Evolutionary conservation across 106 monocot genomes (phyloP).

Genomic region (Ottelia alismoides): DNA sequence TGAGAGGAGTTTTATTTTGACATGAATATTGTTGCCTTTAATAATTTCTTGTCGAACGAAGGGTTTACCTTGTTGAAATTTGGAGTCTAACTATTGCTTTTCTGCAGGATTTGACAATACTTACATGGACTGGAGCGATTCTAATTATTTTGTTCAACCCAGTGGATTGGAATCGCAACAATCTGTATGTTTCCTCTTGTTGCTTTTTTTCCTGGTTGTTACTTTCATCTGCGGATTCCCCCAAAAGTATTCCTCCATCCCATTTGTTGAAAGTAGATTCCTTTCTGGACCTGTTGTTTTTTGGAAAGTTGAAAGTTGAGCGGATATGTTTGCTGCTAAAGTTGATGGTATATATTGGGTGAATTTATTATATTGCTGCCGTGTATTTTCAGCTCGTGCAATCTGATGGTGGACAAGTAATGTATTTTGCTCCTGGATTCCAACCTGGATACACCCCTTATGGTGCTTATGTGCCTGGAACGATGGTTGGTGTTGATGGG

Average conservation of each 20-base stretch:
- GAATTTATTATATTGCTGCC: neutral
- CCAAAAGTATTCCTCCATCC: too few relatives aligned
- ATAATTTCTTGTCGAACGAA: neutral
- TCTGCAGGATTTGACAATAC: constrained; percentile 19
- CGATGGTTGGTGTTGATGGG: constrained; percentile 45
- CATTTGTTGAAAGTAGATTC: too few relatives aligned
- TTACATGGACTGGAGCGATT: constrained; percentile 36
- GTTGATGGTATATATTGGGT: neutral
- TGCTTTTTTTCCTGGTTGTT: neutral
- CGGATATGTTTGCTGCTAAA: too few relatives aligned
- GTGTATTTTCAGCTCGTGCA: constrained; percentile 45
- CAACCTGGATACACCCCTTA: constrained; percentile 45
- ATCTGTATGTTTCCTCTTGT: constrained; percentile 31
- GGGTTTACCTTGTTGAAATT: neutral
- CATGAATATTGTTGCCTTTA: too few relatives aligned
- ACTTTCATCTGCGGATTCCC: too few relatives aligned
- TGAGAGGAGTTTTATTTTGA: too few relatives aligned
- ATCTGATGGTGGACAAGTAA: constrained; percentile 40
- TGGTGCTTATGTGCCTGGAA: constrained; percentile 23
- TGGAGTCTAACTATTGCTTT: neutral
- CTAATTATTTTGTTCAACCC: constrained; percentile 22
- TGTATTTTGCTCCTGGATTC: constrained; percentile 47
- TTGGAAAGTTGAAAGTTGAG: neutral
- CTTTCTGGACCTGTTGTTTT: neutral
- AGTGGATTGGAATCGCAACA: constrained; percentile 34